Base-by-base conservation (phyloP, 495 filamentous ascomycete species). In the Trichoderma parareesei region DNA sequence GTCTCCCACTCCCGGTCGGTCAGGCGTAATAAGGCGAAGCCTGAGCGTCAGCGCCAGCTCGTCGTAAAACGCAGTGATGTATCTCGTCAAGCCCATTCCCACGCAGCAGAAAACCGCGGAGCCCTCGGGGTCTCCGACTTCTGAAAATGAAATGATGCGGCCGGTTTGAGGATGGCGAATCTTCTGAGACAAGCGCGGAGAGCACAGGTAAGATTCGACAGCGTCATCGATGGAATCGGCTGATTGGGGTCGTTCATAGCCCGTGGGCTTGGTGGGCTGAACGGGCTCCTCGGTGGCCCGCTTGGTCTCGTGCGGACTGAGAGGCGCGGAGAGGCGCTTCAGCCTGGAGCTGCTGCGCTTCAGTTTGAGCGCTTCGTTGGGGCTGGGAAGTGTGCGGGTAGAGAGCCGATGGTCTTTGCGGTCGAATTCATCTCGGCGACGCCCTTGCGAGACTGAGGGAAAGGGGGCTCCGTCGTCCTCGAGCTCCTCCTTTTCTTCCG, bases 41-140 rank as follows among this genome's bases (percentile, higher is more conserved):
- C 91, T 93, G 49, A 99, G 82, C 1, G 92, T 92, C 67, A 90
- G 78, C 16, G 95, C 94, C 65, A 99, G 81, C 72, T 99, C 93
- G 73, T 99, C 94, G 70, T 99, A 99, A 70, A 99, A 99, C 5
- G 92, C 92, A 67, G 90, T 97, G 63, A 99, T 87, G 72, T 96
- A 98, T 72, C 94, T 86, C 6, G 94, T 99, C 64, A 99, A 73
- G 1, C 94, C 94, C 94, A 99, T 99, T 38, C 94, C 94, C 10
- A 99, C 91, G 73, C 95, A 99, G 74, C 92, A 93, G 55, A 99
- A 91, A 33, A 99, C 91, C 8, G 92, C 93, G 71, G 88, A 92
- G 10, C 94, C 94, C 61, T 90, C 85, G 0, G 92, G 90, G 70
- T 98, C 91, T 27, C 94, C 94, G 20, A 99, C 94, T 76, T 99